Base-by-base conservation (phyloP, 2,329 filamentous ascomycete genomes). In the Fusarium tricinctum region DNA sequence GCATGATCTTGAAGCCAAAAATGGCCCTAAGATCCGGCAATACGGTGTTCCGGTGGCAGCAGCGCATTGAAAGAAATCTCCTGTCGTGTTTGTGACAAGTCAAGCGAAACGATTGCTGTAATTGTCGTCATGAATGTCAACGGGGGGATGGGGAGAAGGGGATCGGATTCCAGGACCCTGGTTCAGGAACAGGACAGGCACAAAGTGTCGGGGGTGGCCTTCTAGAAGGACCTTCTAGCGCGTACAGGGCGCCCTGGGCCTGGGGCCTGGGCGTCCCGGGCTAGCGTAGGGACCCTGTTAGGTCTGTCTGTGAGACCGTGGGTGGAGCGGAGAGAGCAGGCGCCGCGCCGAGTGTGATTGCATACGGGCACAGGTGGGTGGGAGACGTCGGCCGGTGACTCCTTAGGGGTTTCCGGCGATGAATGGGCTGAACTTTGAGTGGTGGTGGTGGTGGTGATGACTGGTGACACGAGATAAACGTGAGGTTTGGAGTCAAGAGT, bases 151-250 rank as follows among this genome's bases (percentile, higher is more conserved):
- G 28, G 12, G 28, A 42, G 40, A 35, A 54, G 52, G 61, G 66
- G 69, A 73, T 69, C 63, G 63, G 57, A 66, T 62, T 58, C 71
- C 65, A 70, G 61, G 66, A 52, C 63, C 70, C 72, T 40, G 66
- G 72, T 63, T 52, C 56, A 73, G 70, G 71, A 71, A 33, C 30
- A 33, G 30, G 30, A 48, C 57, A 58, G 53, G 46, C 52, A 48
- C 53, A 59, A 59, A 43, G 57, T 62, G 72, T 69, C 54, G 59
- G 64, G 62, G 68, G 69, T 55, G 66, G 39, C 59, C 69, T 73
- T 74, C 72, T 74, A 74, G 72, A 74, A 74, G 68, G 60, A 61
- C 66, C 63, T 74, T 74, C 72, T 74, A 74, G 72, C 72, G 72
- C 32, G 61, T 63, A 49, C 69, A 64, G 68, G 70, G 65, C 66